Percentiles rank a stretch among this genome's conserved stretches.
phyloP scores from a whole-genome alignment of 805 yeast species.

The Yarrowia yakushimensis region DNA sequence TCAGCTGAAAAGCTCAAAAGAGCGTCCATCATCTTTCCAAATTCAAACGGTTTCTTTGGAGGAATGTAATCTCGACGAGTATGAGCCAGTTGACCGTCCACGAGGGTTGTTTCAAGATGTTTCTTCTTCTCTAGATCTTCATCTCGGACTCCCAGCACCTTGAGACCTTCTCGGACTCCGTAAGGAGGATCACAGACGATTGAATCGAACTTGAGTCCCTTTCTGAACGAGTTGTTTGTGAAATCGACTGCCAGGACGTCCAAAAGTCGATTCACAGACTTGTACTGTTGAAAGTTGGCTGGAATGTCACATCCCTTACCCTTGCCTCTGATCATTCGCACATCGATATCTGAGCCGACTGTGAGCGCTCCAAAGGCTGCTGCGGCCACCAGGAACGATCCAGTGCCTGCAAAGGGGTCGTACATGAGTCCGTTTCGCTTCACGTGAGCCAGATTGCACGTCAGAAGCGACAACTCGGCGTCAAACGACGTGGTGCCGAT shows the following conservation, averaged over 20 bases:
- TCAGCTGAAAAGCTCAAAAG: conserved; percentile 67
- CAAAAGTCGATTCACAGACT: conserved; percentile 52
- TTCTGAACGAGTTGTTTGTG: conserved; percentile 79
- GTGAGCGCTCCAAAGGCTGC: conserved; percentile 77
- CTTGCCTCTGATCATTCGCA: conserved; percentile 71
- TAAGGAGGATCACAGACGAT: conserved; percentile 97
- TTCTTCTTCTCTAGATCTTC: conserved; percentile 59
- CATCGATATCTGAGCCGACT: conserved; percentile 89
- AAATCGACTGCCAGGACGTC: conserved; percentile 92
- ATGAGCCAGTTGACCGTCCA: conserved; percentile 75
- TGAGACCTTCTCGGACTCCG: conserved; percentile 93
- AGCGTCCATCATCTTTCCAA: conserved; percentile 75
- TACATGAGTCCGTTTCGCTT: conserved; percentile 62
- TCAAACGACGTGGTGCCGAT: conserved; percentile 97
- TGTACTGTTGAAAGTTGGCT: conserved; percentile 74
- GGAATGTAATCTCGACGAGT: conserved; percentile 80
- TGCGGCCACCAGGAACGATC: conserved; percentile 86
- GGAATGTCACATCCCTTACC: conserved; percentile 48
- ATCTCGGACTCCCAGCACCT: conserved; percentile 82
- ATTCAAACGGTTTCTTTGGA: conserved; percentile 85
- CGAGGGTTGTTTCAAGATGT: conserved; percentile 43
- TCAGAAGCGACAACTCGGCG: conserved; percentile 82
- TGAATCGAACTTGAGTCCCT: conserved; percentile 60
- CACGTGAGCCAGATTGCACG: conserved; percentile 83
- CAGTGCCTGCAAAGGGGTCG: conserved; percentile 97